phyloP scores from a whole-genome alignment of 805 yeast genomes.

The Metschnikowia rubicola region DNA sequence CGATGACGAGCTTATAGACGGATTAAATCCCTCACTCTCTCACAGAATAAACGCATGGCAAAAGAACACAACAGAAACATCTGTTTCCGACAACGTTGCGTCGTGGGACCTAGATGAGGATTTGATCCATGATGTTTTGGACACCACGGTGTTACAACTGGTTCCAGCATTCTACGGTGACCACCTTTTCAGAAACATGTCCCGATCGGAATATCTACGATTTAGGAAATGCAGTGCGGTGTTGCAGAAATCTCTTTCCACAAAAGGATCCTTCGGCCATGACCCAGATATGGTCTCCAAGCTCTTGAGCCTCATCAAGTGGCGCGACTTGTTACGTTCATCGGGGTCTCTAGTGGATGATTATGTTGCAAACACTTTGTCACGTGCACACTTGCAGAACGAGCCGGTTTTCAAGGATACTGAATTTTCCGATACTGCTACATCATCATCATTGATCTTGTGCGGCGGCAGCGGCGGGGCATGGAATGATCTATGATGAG shows the following conservation, averaged over 20 bases:
- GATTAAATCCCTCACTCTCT: slow-evolving; percentile 11
- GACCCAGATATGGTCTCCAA: slow-evolving; percentile 14
- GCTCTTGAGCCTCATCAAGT: slow-evolving; percentile 13
- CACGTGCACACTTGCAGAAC: slow-evolving; percentile 13
- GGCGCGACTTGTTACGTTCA: slow-evolving; percentile 15
- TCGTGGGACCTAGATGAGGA: slow-evolving; percentile 21
- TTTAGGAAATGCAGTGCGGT: slow-evolving; percentile 13
- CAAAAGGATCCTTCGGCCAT: slow-evolving; percentile 6
- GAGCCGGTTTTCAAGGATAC: slow-evolving; percentile 2
- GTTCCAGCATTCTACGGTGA: slow-evolving; percentile 18
- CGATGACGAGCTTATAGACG: slow-evolving; percentile 12
- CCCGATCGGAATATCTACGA: slow-evolving; percentile 12
- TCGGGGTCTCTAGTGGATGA: slow-evolving; percentile 19
- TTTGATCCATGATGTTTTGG: slow-evolving; percentile 9
- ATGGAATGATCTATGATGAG: slow-evolving; percentile 16
- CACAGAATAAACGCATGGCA: slow-evolving; percentile 18
- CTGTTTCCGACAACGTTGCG: slow-evolving; percentile 18
- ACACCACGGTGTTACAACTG: slow-evolving; percentile 9
- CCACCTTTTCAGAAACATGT: slow-evolving; percentile 14
- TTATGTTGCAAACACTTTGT: slow-evolving; percentile 16
- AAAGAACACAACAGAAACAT: slow-evolving; percentile 9
- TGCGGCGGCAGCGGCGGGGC: slow-evolving; percentile 17
- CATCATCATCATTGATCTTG: slow-evolving; percentile 17
- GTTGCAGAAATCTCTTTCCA: slow-evolving; percentile 12
- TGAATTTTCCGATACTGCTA: slow-evolving; percentile 19